Evolutionary conservation across 345 rosid genomes (phyloP), one percentile per base, ranked within the genome.

Genomic region (Brassica juncea): DNA sequence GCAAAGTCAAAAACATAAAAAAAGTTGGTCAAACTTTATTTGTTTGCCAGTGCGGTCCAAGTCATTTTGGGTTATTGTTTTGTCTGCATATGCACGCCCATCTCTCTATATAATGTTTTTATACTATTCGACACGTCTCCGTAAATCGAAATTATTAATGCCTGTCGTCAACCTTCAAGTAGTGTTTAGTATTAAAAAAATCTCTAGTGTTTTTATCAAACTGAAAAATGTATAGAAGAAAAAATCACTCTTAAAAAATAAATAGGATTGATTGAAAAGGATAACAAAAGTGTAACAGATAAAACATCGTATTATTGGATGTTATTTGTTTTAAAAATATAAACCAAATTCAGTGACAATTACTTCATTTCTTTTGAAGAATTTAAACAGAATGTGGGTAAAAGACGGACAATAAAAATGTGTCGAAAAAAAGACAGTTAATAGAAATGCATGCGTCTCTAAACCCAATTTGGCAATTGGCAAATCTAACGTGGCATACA

Each of bases 21-120:
- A 79, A 62, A 63, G 80, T 75, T 64, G 79, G 83, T 80, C 83
- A 80, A 80, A 75, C 76, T 69, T 75, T 16, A 63, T 69, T 63
- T 74, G 39, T 73, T 69, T 75, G 39, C 6, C 3, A 42, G 75
- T 80, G 79, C 75, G 83, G 75, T 80, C 79, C 79, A 37, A 37
- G 66, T 69, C 79, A 74, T 74, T 19, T 74, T 39, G 75, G 66
- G 75, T 23, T 49, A 52, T 67, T 60, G 63, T 52, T 52, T n/a
- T 74, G 82, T 62, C 61, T 60, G 32, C 71, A 12, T 12, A 9
- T 54, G 82, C 82, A 74, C 82, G 71, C 79, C 4, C 52, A 35
- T 69, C 70, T 34, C 49, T 67, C 8, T 23, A 7, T 34, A 16
- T 44, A 16, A 7, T 15, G 55, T 47, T 47, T 47, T 52, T 55